A percentile compares a stretch with the other conserved stretches of the same genome.
Evolutionary conservation across 2,329 filamentous ascomycete species (phyloP).

Genomic region (Fusarium sacchari): DNA sequence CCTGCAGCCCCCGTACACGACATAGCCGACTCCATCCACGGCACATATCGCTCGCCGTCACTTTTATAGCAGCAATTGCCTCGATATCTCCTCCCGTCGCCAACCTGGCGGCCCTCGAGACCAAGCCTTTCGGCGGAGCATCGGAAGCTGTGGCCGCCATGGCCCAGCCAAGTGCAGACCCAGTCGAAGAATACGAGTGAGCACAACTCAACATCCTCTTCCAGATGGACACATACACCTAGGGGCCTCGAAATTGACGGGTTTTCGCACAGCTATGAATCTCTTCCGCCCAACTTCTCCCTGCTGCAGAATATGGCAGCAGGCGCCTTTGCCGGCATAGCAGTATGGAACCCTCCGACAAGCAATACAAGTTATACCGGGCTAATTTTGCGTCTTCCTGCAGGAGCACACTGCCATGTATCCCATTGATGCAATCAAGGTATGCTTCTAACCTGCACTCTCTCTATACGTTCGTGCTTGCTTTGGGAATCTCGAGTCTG

Average conservation of each 20-base stretch:
- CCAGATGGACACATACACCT: neutral
- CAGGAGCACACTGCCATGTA: conserved; percentile 99
- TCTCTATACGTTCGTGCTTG: neutral
- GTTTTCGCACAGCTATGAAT: conserved; percentile 76
- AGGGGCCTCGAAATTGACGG: conserved; percentile 4
- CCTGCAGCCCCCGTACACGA: neutral
- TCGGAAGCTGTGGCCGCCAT: conserved; percentile 74
- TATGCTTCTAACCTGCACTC: conserved; percentile 51
- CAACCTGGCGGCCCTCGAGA: conserved; percentile 72
- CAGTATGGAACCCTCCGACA: conserved; percentile 65
- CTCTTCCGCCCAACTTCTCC: conserved; percentile 92
- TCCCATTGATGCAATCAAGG: conserved; percentile 97
- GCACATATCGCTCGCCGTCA: conserved; percentile 10
- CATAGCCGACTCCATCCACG: conserved; percentile 14
- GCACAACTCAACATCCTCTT: conserved; percentile 37
- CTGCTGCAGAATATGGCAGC: conserved; percentile 94
- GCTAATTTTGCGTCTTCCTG: conserved; percentile 30
- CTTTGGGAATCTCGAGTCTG: conserved; percentile 19
- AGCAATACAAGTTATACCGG: neutral
- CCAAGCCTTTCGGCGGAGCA: conserved; percentile 69
- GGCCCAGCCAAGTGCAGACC: conserved; percentile 74
- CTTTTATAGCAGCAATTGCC: conserved; percentile 29
- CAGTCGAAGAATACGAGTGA: conserved; percentile 74
- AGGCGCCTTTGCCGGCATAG: conserved; percentile 95
- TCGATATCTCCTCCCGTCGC: conserved; percentile 47